Evolutionary conservation across 2,329 filamentous ascomycete species (phyloP), one percentile per base, ranked within the genome.

Genomic region (Fusarium beomiforme): DNA sequence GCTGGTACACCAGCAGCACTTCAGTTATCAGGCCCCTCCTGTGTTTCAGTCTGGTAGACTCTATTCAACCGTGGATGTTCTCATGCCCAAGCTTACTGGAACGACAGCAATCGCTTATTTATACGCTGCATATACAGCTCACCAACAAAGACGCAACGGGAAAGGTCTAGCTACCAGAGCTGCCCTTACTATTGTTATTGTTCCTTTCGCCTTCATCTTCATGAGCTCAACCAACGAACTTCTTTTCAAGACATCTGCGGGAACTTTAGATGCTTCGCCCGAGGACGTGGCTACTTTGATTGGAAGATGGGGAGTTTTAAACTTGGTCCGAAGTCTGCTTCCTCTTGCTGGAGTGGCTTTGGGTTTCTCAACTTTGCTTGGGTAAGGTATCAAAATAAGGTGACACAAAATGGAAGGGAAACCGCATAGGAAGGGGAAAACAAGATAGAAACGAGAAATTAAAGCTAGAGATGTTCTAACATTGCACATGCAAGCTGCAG

Each of bases 131-230:
- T 84, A 82, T 43, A 73, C 79, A 33, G 74, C 77, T 5, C 63
- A 64, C 31, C 47, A 71, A 14, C 70, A 71, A 13, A 77, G 77
- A 2, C 70, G 70, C 4, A 64, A 63, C 29, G 84, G 82, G 83
- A 74, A 71, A 53, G 77, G 79, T 3, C 79, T 79, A 53, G 75
- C 71, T 12, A 76, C 72, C 2, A 81, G 79, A 1, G 82, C 73
- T 14, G 73, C 58, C 13, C 74, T 81, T 42, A 77, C 79, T n/a
- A 31, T 83, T 9, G 71, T 67, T 36, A 83, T 84, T 37, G 76
- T 84, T 33, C 82, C 83, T 2, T 85, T 79, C 47, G 85, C 83
- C 2, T 4, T 80, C 14, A n/a, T 75, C 24, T 67, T 79, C 46
- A 84, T 85, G 80, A 72, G 58, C 16, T 59, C 71, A 10, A 84